These are phyloP conservation scores for Podaxis rugospora DNA, from an alignment of 768 basidiomycete genomes.

Conservation along the genomic window DNA sequence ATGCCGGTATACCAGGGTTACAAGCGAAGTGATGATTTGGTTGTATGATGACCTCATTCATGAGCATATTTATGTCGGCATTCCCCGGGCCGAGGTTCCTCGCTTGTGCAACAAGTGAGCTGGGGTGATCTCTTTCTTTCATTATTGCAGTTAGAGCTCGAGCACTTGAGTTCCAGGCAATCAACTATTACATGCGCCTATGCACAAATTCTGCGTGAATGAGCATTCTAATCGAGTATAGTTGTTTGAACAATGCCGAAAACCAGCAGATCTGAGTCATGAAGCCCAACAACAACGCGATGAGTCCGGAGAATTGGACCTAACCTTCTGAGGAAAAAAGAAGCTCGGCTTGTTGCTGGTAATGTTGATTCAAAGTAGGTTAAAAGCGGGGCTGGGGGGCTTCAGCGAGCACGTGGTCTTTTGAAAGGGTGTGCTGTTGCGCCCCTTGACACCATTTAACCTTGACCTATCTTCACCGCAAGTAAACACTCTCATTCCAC, in stretches of 20 bases:
- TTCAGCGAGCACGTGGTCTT: slow-evolving; percentile 2
- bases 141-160: no score
- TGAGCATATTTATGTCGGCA: background rate
- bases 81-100: background rate
- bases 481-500: slow-evolving; percentile 5
- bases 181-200: background rate
- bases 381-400: background rate
- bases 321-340: no score
- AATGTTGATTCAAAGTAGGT: background rate
- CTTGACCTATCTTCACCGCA: slow-evolving; percentile 4
- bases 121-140: no score
- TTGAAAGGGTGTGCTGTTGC: background rate
- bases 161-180: no score
- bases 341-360: no score
- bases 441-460: background rate
- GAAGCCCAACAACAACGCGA: no score
- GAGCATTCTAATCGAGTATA: background rate
- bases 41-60: background rate
- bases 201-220: no score
- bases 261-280: no score
- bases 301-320: no score
- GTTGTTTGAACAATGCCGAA: background rate
- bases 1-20: slow-evolving; percentile 29
- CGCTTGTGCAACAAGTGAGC: no score
- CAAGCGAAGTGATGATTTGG: background rate